Evolutionary conservation across 2,329 filamentous ascomycete genomes (phyloP), one percentile per base, ranked within the genome.

Genomic region (Aspergillus candidus): DNA sequence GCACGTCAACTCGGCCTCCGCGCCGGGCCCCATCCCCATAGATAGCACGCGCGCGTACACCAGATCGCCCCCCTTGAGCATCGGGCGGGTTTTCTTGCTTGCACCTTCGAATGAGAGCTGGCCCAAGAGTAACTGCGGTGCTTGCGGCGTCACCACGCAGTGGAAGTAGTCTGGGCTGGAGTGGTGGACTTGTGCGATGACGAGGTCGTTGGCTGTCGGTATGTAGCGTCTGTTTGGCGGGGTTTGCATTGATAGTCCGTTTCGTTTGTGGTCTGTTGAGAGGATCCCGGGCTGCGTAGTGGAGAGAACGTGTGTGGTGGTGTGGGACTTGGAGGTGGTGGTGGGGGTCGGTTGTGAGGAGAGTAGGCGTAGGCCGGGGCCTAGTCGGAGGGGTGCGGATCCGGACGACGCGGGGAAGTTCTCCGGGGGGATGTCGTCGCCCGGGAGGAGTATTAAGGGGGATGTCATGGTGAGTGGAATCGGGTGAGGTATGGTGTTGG

Each of bases 91-190:
- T 71, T 97, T 97, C 67, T 90, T 93, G 35, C 85, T 88, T 13
- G 89, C 93, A 51, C 83, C 82, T 68, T 97, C 91, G 65, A 98
- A 98, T n/a, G 89, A 81, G 14, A 97, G 77, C 54, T 94, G 86
- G 0, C 87, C 88, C 1, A 97, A 80, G 13, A 86, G 73, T 1
- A 86, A 88, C 48, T 70, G 68, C 1, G 76, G 69, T 5, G 76
- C 78, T 58, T 81, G 72, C 7, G 77, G 76, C 22, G 87, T 84
- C 41, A 97, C 75, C 54, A 77, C 75, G 65, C 89, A 89, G 66
- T 86, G 83, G 75, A 87, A 96, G 62, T 79, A 78, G 56, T 97
- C 93, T 45, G 76, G 74, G 40, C 82, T 78, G 43, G 82, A 83
- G 64, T 84, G 86, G 59, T 86, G 80, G 55, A 97, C 76, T 52